A percentile compares a stretch with the other conserved stretches of the same genome.
phyloP scores from a whole-genome alignment of 495 filamentous ascomycete species.

The Podospora sp. region DNA sequence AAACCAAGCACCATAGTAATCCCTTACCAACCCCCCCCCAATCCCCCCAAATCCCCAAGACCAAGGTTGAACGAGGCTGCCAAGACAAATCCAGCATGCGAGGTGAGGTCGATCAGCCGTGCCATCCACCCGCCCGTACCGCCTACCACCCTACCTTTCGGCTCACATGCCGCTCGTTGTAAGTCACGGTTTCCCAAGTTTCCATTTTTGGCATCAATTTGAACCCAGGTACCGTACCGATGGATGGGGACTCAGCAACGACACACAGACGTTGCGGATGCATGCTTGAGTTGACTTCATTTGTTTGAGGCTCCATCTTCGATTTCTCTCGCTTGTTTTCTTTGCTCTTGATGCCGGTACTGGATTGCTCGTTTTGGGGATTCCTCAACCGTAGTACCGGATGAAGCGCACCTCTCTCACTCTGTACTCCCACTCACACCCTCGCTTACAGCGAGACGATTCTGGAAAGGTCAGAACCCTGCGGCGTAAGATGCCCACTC shows the following conservation, averaged over 20 bases:
- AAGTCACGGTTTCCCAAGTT: neutral
- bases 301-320: too few species aligned
- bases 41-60: too few species aligned
- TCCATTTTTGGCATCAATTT: conserved; percentile 21
- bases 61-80: neutral
- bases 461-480: too few species aligned
- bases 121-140: neutral
- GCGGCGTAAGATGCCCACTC: too few species aligned
- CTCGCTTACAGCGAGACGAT: too few species aligned
- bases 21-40: neutral
- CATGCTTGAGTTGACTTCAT: neutral
- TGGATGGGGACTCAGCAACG: too few species aligned
- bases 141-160: conserved; percentile 5
- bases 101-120: neutral
- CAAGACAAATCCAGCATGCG: neutral
- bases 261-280: neutral
- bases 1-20: neutral
- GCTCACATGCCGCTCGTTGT: neutral
- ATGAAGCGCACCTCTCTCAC: too few species aligned
- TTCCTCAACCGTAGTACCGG: too few species aligned
- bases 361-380: too few species aligned
- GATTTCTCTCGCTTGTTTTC: too few species aligned
- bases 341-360: too few species aligned
- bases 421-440: too few species aligned
- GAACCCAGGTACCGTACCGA: neutral